Base-by-base conservation (phyloP, 1,139 yeast species). In the Suhomyces anneliseae region DNA sequence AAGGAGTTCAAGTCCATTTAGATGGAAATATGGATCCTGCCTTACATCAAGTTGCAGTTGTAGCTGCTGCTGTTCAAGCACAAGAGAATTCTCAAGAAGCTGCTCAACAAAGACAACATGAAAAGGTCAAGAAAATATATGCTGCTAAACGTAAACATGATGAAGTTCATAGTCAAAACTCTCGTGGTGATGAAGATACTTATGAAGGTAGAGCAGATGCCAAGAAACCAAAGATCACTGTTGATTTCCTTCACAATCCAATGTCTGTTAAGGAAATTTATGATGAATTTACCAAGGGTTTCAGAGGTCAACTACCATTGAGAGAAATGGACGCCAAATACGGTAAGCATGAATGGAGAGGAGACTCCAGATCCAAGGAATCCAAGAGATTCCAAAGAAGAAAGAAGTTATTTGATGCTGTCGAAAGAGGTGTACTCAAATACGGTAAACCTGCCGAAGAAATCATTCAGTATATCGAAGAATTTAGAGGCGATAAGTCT, bases 331-430 rank as follows among this genome's bases (percentile, higher is more conserved):
- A 75, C 53, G 68, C 66, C 34, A 66, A 73, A 46, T 74, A 67
- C 53, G 80, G 80, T 15, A 74, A 74, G 52, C 69, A 69, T 51
- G 71, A 70, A 47, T 75, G 80, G 80, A 60, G 80, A 48, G 80
- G 80, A 26, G 78, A 74, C 56, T 70, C 76, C 9, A 55, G 79
- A 38, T 70, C 78, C n/a, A 75, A 75, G 54, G 79, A 74, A 47
- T 67, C 73, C 36, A 75, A 75, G 56, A 58, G 80, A 50, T 75
- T 58, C 57, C 80, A 75, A 56, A 60, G 80, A 53, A 60, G 80
- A 39, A 74, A 74, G 54, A 69, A 75, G 56, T 59, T 75, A 39
- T 73, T 77, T 50, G 79, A 75, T 52, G 77, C 79, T 29, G 72
- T 75, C 37, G 71, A 70, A 40, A 56, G 75, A 32, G 79, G 79